phyloP scores from a whole-genome alignment of 2,329 filamentous ascomycete genomes.

The Colletotrichum sp. region DNA sequence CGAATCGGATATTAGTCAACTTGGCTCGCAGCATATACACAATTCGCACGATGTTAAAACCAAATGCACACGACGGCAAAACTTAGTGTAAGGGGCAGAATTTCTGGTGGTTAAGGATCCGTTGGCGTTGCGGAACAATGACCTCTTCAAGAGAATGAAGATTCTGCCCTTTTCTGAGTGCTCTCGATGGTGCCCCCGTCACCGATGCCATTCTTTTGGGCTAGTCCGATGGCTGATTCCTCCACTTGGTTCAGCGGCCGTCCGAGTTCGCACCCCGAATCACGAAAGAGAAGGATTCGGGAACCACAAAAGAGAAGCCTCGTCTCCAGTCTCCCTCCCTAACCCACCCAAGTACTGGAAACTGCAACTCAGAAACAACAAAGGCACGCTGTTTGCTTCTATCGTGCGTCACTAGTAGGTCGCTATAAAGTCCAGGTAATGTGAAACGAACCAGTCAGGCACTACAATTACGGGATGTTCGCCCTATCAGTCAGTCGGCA shows the following conservation, averaged over 20 bases:
- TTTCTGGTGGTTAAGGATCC: background rate
- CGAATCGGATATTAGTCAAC: background rate
- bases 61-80: background rate
- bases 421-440: background rate
- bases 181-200: background rate
- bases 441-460: background rate
- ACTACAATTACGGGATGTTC: background rate
- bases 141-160: background rate
- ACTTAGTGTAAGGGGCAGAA: background rate
- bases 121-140: background rate
- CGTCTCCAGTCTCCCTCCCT: background rate
- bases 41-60: background rate
- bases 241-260: background rate
- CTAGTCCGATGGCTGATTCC: background rate
- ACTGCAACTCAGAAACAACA: background rate
- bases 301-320: background rate
- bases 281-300: too few relatives aligned
- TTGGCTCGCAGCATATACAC: background rate
- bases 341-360: background rate
- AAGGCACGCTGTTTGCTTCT: background rate
- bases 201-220: background rate
- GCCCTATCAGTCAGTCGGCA: background rate
- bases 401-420: background rate
- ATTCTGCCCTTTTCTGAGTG: background rate
- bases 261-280: background rate